These are phyloP conservation scores for Xylaria acuta DNA, from an alignment of 495 filamentous ascomycete species.

Conservation along the genomic window DNA sequence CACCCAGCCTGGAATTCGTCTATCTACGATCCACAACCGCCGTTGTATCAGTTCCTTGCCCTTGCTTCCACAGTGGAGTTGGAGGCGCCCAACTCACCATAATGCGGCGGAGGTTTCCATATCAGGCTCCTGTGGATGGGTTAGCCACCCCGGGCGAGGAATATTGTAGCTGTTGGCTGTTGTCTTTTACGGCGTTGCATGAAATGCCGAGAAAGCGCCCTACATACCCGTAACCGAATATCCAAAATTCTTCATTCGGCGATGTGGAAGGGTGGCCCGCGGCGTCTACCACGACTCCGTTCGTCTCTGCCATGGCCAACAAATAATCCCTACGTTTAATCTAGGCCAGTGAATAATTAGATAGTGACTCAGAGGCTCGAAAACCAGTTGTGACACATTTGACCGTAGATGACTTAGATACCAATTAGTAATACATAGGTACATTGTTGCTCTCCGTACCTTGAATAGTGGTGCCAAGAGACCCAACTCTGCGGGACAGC, in stretches of 20 bases:
- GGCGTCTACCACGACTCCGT: conserved; percentile 15
- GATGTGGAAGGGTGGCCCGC: conserved; percentile 13
- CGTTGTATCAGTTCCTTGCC: conserved; percentile 6
- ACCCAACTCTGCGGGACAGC: conserved; percentile 18
- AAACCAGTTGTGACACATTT: not conserved
- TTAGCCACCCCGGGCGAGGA: conserved; percentile 22
- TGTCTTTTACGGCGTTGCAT: conserved; percentile 22
- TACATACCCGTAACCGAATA: conserved; percentile 86
- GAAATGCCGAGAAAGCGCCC: not conserved
- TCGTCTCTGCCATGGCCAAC: conserved; percentile 10
- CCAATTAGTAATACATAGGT: conserved; percentile 15
- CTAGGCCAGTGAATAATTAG: not conserved
- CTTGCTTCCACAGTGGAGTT: not conserved
- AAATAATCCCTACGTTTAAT: not conserved
- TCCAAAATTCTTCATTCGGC: conserved; percentile 71
- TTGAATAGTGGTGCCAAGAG: conserved; percentile 12
- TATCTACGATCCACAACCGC: conserved; percentile 42
- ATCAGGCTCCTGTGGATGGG: conserved; percentile 77
- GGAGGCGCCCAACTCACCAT: conserved; percentile 64
- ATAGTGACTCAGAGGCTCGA: not conserved
- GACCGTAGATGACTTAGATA: not conserved
- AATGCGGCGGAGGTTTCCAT: conserved; percentile 97
- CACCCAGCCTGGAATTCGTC: conserved; percentile 92
- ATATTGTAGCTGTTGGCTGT: not conserved
- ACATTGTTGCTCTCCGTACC: not conserved